Percentiles rank a stretch among this genome's conserved stretches.
These are phyloP conservation scores for Theobroma grandiflorum DNA, from an alignment of 441 rosid genomes.

Conservation along the genomic window DNA sequence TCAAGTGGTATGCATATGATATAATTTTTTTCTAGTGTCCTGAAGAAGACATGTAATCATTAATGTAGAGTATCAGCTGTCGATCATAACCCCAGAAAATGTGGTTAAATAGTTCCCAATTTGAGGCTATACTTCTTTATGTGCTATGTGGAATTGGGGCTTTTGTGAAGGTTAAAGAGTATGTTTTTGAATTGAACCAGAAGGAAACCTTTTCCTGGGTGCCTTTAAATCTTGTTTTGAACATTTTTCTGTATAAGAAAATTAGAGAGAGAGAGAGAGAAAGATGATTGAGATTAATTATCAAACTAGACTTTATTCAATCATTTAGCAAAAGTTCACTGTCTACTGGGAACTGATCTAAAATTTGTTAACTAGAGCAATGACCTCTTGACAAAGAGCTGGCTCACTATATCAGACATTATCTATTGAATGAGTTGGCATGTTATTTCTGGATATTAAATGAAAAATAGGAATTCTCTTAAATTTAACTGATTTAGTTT, in stretches of 20 bases:
- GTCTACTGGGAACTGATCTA: neutral
- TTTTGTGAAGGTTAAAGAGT: neutral
- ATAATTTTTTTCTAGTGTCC: neutral
- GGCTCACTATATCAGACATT: neutral
- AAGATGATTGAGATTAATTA: neutral
- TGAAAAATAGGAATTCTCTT: neutral
- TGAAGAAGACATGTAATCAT: neutral
- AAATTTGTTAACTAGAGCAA: constrained; percentile 1
- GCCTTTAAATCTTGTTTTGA: too few species aligned
- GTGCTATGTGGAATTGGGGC: neutral
- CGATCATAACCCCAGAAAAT: neutral
- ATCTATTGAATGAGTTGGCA: neutral
- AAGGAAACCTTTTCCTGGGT: neutral
- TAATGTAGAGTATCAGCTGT: neutral
- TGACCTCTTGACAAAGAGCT: neutral
- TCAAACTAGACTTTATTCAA: neutral
- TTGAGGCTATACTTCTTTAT: neutral
- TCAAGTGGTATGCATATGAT: constrained; percentile 50
- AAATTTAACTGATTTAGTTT: constrained; percentile 4
- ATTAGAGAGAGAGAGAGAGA: neutral
- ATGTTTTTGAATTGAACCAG: neutral
- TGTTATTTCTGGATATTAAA: neutral
- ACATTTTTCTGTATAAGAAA: neutral
- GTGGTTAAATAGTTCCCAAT: neutral
- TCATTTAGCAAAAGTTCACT: neutral